Percentiles rank a stretch among this genome's conserved stretches.
phyloP scores from a whole-genome alignment of 805 yeast genomes.

The Ascoidea asiatica region DNA sequence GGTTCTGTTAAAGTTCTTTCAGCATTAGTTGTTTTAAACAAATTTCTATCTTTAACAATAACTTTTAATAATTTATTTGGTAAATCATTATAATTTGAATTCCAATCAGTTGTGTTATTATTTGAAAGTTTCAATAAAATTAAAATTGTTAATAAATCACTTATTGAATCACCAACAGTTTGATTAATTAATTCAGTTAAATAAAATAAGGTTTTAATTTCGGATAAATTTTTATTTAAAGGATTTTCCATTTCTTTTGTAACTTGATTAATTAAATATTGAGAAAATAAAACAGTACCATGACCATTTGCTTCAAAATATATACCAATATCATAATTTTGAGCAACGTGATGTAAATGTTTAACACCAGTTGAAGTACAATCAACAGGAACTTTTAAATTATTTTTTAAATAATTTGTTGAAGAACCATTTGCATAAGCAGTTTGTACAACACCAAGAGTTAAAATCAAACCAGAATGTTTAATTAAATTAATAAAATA shows the following conservation, averaged over 20 bases:
- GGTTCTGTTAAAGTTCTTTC: constrained; percentile 77
- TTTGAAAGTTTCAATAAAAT: constrained; percentile 43
- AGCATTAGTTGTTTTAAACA: constrained; percentile 79
- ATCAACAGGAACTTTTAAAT: constrained; percentile 60
- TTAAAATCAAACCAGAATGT: constrained; percentile 26
- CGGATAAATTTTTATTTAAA: constrained; percentile 32
- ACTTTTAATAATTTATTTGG: constrained; percentile 81
- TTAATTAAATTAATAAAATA: constrained; percentile 41
- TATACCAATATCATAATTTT: constrained; percentile 75
- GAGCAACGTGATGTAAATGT: constrained; percentile 80
- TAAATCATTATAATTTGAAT: constrained; percentile 60
- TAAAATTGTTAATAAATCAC: constrained; percentile 76
- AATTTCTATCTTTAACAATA: constrained; percentile 65
- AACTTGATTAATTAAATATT: constrained; percentile 27
- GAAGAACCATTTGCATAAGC: constrained; percentile 97
- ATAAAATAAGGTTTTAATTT: constrained; percentile 40
- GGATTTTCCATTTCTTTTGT: constrained; percentile 22
- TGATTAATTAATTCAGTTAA: constrained; percentile 76
- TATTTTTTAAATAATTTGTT: constrained; percentile 51
- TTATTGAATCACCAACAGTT: constrained; percentile 95
- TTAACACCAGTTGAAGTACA: constrained; percentile 96
- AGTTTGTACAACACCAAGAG: constrained; percentile 85
- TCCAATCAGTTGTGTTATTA: constrained; percentile 62
- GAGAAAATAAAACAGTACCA: constrained; percentile 82
- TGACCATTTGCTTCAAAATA: constrained; percentile 99